Evolutionary conservation across 2,329 filamentous ascomycete species (phyloP), one percentile per base, ranked within the genome.

Genomic region (Arthrobotrys megalospora): DNA sequence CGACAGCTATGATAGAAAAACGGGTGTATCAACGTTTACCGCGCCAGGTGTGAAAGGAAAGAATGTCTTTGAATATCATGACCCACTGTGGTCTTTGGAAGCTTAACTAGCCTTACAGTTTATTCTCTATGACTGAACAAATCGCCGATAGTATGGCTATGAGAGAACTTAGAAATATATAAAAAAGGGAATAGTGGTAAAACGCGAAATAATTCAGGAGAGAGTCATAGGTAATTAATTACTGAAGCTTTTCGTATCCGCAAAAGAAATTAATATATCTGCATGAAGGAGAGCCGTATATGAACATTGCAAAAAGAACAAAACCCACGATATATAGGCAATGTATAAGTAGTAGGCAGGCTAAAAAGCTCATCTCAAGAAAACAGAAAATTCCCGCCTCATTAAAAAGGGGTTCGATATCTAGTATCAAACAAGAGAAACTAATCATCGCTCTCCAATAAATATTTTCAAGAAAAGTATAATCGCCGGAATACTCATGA

Each of bases 21-120:
- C 85, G 1, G 89, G 90, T 0, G 82, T 88, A 21, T 89, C 88
- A 10, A 87, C 83, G 0, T 91, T 88, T 82, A 85, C 83, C 21
- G 89, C 89, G 4, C 89, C 89, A 0, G 87, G 88, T 1, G 84
- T 90, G 1, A 86, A 83, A 2, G 81, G 80, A 2, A 84, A 82
- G n/a, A 87, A 85, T 81, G 82, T 87, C 1, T 91, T 90, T 81
- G 85, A 85, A 79, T 91, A 91, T 82, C 85, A 88, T 78, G 89
- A 91, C 79, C 89, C 89, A 10, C n/a, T 80, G 32, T 60, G 63
- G 76, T 71, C 38, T 28, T 12, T 58, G 12, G 48, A 36, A 48
- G 8, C 28, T 41, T 21, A 53, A n/a, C 19, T 2, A 28, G 2
- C 5, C 24, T 28, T 28, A n/a, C n/a, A 28, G 24, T 28, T 28